A percentile compares a stretch with the other conserved stretches of the same genome.
phyloP scores from a whole-genome alignment of 2,329 filamentous ascomycete species.

The Neoscytalidium dimidiatum region DNA sequence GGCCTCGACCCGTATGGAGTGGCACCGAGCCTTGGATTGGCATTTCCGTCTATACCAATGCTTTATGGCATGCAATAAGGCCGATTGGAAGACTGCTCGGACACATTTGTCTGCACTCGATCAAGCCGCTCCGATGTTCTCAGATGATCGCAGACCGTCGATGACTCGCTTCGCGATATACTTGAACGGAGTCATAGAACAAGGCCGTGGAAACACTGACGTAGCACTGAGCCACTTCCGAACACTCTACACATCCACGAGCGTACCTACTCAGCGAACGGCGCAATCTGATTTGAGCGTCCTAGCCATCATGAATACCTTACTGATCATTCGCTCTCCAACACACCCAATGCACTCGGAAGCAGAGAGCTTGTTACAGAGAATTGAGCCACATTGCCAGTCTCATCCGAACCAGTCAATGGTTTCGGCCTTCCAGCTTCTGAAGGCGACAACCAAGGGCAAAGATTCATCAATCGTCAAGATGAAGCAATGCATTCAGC shows the following conservation, averaged over 20 bases:
- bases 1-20: constrained; percentile 52
- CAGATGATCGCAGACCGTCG: constrained; percentile 38
- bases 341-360: constrained; percentile 45
- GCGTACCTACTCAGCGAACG: constrained; percentile 24
- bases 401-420: constrained; percentile 74
- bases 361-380: constrained; percentile 61
- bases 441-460: constrained; percentile 54
- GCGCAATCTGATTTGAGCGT: constrained; percentile 45
- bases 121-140: constrained; percentile 42
- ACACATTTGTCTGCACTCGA: constrained; percentile 57
- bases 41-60: constrained; percentile 72
- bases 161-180: constrained; percentile 65
- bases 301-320: constrained; percentile 50
- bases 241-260: constrained; percentile 58
- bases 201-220: constrained; percentile 74
- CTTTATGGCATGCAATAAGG: constrained; percentile 68
- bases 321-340: constrained; percentile 48
- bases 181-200: constrained; percentile 72
- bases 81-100: constrained; percentile 68
- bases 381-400: constrained; percentile 67
- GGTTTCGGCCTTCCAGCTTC: constrained; percentile 73
- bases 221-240: constrained; percentile 68
- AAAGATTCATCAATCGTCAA: constrained; percentile 62
- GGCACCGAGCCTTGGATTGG: constrained; percentile 66
- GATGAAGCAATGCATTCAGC: constrained; percentile 76